Conservation (phyloP, 176 grass and related monocot species). For the Oryza punctata region DNA sequence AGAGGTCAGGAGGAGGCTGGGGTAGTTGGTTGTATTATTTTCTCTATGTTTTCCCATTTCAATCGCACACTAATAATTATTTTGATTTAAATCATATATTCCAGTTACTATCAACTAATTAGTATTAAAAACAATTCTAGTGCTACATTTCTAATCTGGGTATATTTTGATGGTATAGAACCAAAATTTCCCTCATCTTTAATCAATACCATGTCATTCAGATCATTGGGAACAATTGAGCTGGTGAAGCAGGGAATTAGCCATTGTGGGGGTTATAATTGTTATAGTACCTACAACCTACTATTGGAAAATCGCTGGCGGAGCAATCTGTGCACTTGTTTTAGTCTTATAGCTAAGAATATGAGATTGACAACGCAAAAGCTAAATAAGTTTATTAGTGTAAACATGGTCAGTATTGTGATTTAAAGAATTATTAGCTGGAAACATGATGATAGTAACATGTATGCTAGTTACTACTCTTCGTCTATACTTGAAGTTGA, state of each 20-base stretch:
- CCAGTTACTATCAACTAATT: background rate
- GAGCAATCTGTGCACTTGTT: background rate
- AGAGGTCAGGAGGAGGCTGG: background rate
- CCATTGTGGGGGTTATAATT: background rate
- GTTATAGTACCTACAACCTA: background rate
- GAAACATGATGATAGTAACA: background rate
- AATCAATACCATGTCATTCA: background rate
- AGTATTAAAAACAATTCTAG: background rate
- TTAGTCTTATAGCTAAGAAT: background rate
- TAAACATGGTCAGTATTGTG: background rate
- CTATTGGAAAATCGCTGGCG: background rate
- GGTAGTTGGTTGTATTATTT: background rate
- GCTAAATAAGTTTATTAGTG: background rate
- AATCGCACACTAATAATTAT: background rate
- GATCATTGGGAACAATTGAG: background rate
- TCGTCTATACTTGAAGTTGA: background rate
- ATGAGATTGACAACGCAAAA: background rate
- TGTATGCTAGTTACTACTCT: background rate
- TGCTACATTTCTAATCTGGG: no score
- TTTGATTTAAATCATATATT: background rate
- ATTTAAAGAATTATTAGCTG: background rate
- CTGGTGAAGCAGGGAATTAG: background rate
- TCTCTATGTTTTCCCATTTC: background rate
- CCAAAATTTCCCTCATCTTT: background rate
- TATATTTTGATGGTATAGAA: background rate